phyloP scores from a whole-genome alignment of 371 early-diverging fungal species.

The Actinomortierella ambigua region DNA sequence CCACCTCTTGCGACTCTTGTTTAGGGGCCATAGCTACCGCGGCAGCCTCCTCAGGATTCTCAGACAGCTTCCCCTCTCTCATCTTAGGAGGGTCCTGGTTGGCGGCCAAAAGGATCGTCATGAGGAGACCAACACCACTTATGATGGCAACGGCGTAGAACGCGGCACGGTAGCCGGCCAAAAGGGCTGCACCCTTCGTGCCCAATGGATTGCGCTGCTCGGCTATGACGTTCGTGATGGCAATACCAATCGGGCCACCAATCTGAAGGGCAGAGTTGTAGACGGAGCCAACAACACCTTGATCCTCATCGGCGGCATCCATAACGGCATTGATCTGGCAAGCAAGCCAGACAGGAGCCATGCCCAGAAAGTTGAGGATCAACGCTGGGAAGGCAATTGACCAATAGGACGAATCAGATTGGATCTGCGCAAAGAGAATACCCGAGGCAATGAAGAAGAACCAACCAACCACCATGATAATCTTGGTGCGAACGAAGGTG shows the following conservation, averaged over 20 bases:
- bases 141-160: conserved; percentile 23
- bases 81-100: conserved; percentile 20
- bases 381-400: conserved; percentile 28
- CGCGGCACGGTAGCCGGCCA: conserved; percentile 19
- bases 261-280: conserved; percentile 26
- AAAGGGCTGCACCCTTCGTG: conserved; percentile 3
- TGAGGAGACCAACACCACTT: conserved; percentile 19
- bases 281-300: conserved; percentile 28
- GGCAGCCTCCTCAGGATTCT: too few species aligned
- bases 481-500: conserved; percentile 13
- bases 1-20: too few species aligned
- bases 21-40: too few species aligned
- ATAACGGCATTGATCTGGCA: conserved; percentile 29
- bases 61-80: too few species aligned
- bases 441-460: conserved; percentile 6
- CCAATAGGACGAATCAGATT: conserved; percentile 10
- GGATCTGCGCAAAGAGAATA: conserved; percentile 15
- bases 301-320: conserved; percentile 24
- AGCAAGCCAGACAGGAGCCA: conserved; percentile 22
- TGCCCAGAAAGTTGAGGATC: conserved; percentile 24
- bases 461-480: conserved; percentile 22
- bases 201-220: conserved; percentile 22
- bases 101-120: conserved; percentile 17
- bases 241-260: conserved; percentile 25
- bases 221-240: conserved; percentile 27